Conservation (phyloP, 2,329 filamentous ascomycete species). For the Aureobasidium sp. region DNA sequence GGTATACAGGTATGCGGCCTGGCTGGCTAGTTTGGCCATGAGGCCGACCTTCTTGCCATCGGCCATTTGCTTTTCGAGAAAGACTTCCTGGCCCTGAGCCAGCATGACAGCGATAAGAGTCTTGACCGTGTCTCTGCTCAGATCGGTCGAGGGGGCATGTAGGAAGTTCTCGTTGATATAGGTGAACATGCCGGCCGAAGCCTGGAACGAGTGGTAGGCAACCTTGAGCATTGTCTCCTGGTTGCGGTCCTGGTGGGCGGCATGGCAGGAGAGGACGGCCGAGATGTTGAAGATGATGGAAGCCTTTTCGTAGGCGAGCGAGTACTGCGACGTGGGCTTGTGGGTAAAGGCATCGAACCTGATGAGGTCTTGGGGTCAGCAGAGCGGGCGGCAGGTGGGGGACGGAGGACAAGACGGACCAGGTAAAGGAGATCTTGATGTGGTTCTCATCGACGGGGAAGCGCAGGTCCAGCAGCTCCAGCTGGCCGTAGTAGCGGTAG, state of each 20-base stretch:
- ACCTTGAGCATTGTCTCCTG: slow-evolving; percentile 92
- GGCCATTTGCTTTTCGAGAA: slow-evolving; percentile 88
- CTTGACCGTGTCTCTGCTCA: slow-evolving; percentile 93
- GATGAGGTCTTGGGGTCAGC: background rate
- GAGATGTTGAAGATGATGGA: slow-evolving; percentile 99
- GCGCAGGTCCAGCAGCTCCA: slow-evolving; percentile 85
- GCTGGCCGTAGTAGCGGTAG: slow-evolving; percentile 95
- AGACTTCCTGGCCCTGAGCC: slow-evolving; percentile 93
- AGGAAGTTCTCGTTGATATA: slow-evolving; percentile 99
- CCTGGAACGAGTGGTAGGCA: slow-evolving; percentile 96
- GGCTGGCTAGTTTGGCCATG: slow-evolving; percentile 85
- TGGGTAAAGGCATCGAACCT: slow-evolving; percentile 99
- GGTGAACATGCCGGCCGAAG: slow-evolving; percentile 97
- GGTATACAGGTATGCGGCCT: slow-evolving; percentile 78
- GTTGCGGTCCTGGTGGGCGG: slow-evolving; percentile 81
- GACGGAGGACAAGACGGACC: slow-evolving; percentile 46
- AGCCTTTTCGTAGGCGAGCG: slow-evolving; percentile 93
- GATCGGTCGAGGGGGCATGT: slow-evolving; percentile 90
- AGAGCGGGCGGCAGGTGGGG: background rate
- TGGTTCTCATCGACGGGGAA: slow-evolving; percentile 98
- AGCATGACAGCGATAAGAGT: slow-evolving; percentile 87
- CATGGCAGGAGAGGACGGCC: slow-evolving; percentile 91
- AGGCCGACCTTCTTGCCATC: slow-evolving; percentile 90
- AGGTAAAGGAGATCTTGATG: slow-evolving; percentile 98
- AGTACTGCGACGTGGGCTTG: slow-evolving; percentile 94